phyloP scores from a whole-genome alignment of 2,329 filamentous ascomycete genomes.

The Zopfia rhizophila region DNA sequence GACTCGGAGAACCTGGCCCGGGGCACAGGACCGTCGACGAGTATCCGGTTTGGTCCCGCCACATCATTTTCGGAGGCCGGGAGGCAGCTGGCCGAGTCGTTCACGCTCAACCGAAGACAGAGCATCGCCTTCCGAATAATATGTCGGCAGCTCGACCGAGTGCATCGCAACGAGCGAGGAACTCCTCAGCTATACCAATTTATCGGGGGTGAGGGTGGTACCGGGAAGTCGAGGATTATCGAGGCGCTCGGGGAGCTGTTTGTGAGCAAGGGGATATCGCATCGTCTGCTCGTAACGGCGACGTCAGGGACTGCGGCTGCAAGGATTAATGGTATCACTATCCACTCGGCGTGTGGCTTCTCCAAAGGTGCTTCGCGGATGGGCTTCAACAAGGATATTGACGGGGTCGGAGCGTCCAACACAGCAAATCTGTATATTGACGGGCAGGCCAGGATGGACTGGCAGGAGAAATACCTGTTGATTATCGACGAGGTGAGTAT shows the following conservation, averaged over 20 bases:
- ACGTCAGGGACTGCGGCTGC: conserved; percentile 3
- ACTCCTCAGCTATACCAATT: conserved; percentile 4
- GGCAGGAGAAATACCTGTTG: conserved; percentile 7
- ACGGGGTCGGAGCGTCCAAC: background rate
- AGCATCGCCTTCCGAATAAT: conserved; percentile 2
- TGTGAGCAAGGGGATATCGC: conserved; percentile 4
- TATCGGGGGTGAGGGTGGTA: conserved; percentile 7
- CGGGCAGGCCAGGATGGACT: conserved; percentile 5
- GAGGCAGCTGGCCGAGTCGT: background rate
- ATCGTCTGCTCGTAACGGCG: conserved; percentile 7
- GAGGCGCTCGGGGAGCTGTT: conserved; percentile 2
- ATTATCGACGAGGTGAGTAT: conserved; percentile 12
- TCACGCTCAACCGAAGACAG: conserved; percentile 4
- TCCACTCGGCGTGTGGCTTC: conserved; percentile 7
- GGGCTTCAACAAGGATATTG: background rate
- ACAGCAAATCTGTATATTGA: conserved; percentile 2
- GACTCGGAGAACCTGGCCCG: no score
- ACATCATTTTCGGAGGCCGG: no score
- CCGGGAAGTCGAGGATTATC: conserved; percentile 6
- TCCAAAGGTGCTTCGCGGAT: background rate
- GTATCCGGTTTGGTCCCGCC: no score
- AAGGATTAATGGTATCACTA: conserved; percentile 11
- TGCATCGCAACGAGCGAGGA: conserved; percentile 1
- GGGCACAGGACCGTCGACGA: no score
- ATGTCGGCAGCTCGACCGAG: conserved; percentile 5